Evolutionary conservation across 768 basidiomycete genomes (phyloP).

Genomic region (Termitomyces heimii): DNA sequence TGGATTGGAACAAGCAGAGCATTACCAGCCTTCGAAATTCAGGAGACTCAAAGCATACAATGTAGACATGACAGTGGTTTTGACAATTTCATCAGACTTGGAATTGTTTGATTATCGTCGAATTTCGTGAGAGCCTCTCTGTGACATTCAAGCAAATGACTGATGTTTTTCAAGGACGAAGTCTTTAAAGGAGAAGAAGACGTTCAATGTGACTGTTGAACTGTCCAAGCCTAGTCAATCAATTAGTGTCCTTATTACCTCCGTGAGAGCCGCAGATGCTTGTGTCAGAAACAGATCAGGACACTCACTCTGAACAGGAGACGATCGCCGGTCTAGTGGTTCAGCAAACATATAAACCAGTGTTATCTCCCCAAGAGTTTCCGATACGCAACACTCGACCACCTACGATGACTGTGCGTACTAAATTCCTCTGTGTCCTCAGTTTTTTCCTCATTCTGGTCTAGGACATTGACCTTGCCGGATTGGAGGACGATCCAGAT

Average conservation of each 20-base stretch:
- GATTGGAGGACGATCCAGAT: slow-evolving; percentile 61
- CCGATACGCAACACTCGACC: slow-evolving; percentile 72
- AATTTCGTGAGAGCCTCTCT: slow-evolving; percentile 49
- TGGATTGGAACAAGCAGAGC: slow-evolving; percentile 29
- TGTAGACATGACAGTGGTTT: slow-evolving; percentile 61
- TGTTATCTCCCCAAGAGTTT: slow-evolving; percentile 46
- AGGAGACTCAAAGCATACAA: slow-evolving; percentile 41
- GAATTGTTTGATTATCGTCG: slow-evolving; percentile 76
- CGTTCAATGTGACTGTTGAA: slow-evolving; percentile 51
- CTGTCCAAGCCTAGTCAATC: slow-evolving; percentile 75
- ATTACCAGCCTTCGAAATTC: slow-evolving; percentile 21
- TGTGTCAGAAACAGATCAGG: neutral
- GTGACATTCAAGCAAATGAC: neutral
- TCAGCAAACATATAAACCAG: slow-evolving; percentile 50
- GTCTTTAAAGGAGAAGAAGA: slow-evolving; percentile 50
- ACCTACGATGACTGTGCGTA: slow-evolving; percentile 46
- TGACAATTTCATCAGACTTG: slow-evolving; percentile 72
- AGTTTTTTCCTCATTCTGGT: neutral
- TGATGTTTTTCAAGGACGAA: slow-evolving; percentile 49
- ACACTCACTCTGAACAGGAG: slow-evolving; percentile 44
- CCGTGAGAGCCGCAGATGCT: slow-evolving; percentile 36
- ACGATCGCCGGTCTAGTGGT: slow-evolving; percentile 62
- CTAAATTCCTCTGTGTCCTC: neutral
- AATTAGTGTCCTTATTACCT: slow-evolving; percentile 51
- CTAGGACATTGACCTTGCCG: slow-evolving; percentile 62